Base-by-base conservation (phyloP, 2,329 filamentous ascomycete species). In the Alternaria triticimaculans region DNA sequence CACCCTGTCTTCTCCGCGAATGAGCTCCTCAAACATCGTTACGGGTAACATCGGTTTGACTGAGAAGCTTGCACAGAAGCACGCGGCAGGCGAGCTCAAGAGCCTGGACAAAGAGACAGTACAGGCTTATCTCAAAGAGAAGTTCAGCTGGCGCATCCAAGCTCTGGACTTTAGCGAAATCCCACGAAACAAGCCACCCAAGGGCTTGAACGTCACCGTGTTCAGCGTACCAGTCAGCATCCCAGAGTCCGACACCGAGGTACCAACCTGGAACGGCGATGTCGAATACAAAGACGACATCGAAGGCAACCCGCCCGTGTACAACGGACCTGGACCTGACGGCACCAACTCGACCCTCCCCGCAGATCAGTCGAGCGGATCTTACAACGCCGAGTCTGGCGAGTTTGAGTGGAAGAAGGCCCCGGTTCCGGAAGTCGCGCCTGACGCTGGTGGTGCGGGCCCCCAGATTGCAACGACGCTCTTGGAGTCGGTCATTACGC, bases 31-130 rank as follows among this genome's bases (percentile, higher is more conserved):
- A 74, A 75, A 72, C 66, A 78, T 69, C 33, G 75, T 84, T 28
- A 80, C 81, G 4, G 81, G 80, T 18, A 81, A 76, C 28, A 76
- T 84, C 5, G 78, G 75, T 1, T 63, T 84, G 5, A 83, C 82
- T 0, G 71, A 75, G 1, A 76, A 73, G 15, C 67, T 83, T 1
- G 71, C 69, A 21, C 61, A 71, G 21, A 77, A 74, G 50, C 64
- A 68, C 53, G 56, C 64, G 12, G 48, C 64, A 3, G 75, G 75
- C n/a, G 68, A 76, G 33, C 60, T 78, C 18, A 71, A 70, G 28
- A 72, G 67, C 44, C 57, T 77, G 23, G 61, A 63, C 12, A 70
- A 72, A 21, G 64, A 60, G 7, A 64, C 62, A 0, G 74, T 78
- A 2, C 55, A 63, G 10, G 69, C 67, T 15, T 78, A 73, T 30